Evolutionary conservation across 768 basidiomycete genomes (phyloP), one percentile per base, ranked within the genome.

Genomic region (Tephrocybe rancida): DNA sequence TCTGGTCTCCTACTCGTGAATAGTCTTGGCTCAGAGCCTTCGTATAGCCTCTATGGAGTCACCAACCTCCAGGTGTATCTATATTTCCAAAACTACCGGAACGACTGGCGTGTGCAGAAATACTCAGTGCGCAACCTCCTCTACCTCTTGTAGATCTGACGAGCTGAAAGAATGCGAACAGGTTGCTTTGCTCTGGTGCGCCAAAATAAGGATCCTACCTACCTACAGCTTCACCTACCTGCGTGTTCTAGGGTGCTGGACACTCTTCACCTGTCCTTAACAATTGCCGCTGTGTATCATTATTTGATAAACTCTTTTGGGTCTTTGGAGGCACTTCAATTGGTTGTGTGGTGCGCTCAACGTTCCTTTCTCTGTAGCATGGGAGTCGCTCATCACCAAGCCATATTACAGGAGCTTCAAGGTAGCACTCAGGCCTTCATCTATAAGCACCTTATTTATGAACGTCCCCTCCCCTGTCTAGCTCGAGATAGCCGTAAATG

Each of bases 221-320:
- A 2, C 8, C 14, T 11, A 11, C 27, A 5, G 2, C n/a, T 11
- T 44, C 11, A 13, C 44, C 47, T 21, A 53, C 37, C 7, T 37
- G 22, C 14, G 14, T 18, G 4, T 5, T 26, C 8, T 13, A 64
- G 63, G 61, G 26, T 45, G 11, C 41, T 64, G 38, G 69, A 70
- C 47, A 58, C 64, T 19, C 37, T 66, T 25, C 66, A 69, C 38
- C 58, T 70, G 10, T 57, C 61, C 2, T 50, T 68, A 21, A 68
- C 58, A 21, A 50, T 64, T 30, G 58, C 60, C 29, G 61, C 65
- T 5, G 44, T 70, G n/a, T 70, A 69, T 44, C 61, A 67, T 50
- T 70, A 70, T 45, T 27, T 64, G 16, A 49, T 70, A 14, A 38
- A 37, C 14, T 55, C 55, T 7, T 70, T 69, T 49, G 68, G 68